phyloP scores from a whole-genome alignment of 2,329 filamentous ascomycete genomes.

The Colletotrichum tamarilloi region DNA sequence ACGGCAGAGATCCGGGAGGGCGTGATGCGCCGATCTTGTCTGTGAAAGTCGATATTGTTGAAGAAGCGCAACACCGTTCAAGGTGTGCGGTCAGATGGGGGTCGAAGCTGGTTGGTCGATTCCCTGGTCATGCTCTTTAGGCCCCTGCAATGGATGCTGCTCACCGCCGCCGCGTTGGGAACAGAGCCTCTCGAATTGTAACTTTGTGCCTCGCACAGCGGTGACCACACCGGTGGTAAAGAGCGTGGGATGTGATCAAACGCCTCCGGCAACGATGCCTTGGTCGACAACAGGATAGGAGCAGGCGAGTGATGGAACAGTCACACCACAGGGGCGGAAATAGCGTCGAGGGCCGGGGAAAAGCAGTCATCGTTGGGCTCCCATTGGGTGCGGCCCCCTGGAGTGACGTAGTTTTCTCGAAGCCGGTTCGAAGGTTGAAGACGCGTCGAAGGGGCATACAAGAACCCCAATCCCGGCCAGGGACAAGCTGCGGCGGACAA shows the following conservation, averaged over 20 bases:
- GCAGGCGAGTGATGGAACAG: neutral
- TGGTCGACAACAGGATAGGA: neutral
- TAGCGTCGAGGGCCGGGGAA: neutral
- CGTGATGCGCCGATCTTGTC: conserved; percentile 23
- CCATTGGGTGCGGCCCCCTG: conserved; percentile 13
- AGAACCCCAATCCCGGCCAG: neutral
- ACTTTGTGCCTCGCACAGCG: neutral
- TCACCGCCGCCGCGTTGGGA: conserved; percentile 25
- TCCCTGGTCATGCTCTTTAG: neutral
- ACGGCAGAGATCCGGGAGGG: conserved; percentile 16
- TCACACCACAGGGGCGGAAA: conserved; percentile 16
- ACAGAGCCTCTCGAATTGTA: neutral
- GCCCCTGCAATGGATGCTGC: conserved; percentile 7
- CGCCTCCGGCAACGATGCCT: neutral
- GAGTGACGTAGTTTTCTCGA: conserved; percentile 33
- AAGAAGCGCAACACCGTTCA: conserved; percentile 14
- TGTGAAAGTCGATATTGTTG: conserved; percentile 4
- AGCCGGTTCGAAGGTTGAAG: conserved; percentile 23
- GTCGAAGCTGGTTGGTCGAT: neutral
- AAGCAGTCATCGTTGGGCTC: neutral
- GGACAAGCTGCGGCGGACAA: neutral
- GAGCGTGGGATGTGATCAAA: neutral
- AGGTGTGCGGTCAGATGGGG: conserved; percentile 2
- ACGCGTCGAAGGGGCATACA: neutral
- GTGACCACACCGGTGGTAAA: neutral